Evolutionary conservation across 1,284 basidiomycete genomes (phyloP).

Genomic region (Puccinia coronata): DNA sequence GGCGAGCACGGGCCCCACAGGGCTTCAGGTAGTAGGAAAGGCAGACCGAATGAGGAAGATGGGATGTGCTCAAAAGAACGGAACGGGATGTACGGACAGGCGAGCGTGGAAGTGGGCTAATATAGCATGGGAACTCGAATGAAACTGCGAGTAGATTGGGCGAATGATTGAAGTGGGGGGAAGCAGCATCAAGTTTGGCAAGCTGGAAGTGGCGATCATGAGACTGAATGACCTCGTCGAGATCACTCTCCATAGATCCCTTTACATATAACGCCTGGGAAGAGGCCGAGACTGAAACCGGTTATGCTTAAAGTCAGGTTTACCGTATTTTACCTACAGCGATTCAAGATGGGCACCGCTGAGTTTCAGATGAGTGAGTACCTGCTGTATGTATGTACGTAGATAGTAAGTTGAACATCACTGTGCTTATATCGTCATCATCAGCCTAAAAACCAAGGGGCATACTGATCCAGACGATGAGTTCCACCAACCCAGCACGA

Average conservation of each 20-base stretch:
- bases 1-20: neutral
- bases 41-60: neutral
- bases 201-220: neutral
- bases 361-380: conserved; percentile 1
- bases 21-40: conserved; percentile 2
- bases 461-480: no score
- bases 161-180: neutral
- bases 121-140: neutral
- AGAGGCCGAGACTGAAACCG: neutral
- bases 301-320: neutral
- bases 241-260: neutral
- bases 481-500: no score
- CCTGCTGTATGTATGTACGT: no score
- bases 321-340: neutral
- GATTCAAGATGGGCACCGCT: neutral
- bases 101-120: neutral
- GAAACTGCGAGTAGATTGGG: neutral
- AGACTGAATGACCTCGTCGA: neutral
- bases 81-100: neutral
- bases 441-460: no score
- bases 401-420: no score
- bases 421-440: no score
- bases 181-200: neutral
- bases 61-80: neutral
- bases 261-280: neutral